phyloP scores from a whole-genome alignment of 345 rosid genomes.

The Eucalyptus globulus region DNA sequence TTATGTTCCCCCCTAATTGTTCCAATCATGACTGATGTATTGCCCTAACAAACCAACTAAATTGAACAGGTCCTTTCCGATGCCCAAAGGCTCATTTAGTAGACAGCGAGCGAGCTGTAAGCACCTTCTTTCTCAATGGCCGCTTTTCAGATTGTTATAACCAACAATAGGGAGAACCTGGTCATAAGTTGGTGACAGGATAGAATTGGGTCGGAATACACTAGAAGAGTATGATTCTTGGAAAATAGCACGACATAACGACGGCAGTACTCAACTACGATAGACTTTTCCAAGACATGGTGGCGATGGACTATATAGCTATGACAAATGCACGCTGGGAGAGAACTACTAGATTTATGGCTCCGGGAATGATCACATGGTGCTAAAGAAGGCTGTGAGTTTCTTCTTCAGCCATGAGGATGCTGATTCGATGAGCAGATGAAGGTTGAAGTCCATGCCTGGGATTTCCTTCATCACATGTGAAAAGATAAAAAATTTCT shows the following conservation, averaged over 20 bases:
- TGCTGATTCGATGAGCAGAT: background rate
- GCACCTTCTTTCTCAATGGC: background rate
- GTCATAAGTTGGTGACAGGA: background rate
- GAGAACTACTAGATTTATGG: background rate
- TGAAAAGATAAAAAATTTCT: background rate
- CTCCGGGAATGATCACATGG: background rate
- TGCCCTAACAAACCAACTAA: background rate
- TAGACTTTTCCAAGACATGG: background rate
- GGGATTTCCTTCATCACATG: background rate
- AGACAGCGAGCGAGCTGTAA: background rate
- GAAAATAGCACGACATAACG: background rate
- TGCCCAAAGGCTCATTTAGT: background rate
- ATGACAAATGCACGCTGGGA: background rate
- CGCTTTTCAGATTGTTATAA: background rate
- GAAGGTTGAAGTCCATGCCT: background rate
- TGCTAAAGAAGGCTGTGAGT: background rate
- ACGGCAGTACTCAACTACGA: background rate
- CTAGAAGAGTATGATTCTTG: background rate
- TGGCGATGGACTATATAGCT: background rate
- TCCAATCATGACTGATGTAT: background rate
- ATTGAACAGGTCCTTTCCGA: background rate
- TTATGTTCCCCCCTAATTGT: background rate
- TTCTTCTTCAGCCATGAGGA: background rate
- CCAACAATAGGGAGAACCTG: background rate
- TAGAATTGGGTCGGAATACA: background rate